Evolutionary conservation across 2,329 filamentous ascomycete genomes (phyloP), one percentile per base, ranked within the genome.

Genomic region (Clonostachys sp.): DNA sequence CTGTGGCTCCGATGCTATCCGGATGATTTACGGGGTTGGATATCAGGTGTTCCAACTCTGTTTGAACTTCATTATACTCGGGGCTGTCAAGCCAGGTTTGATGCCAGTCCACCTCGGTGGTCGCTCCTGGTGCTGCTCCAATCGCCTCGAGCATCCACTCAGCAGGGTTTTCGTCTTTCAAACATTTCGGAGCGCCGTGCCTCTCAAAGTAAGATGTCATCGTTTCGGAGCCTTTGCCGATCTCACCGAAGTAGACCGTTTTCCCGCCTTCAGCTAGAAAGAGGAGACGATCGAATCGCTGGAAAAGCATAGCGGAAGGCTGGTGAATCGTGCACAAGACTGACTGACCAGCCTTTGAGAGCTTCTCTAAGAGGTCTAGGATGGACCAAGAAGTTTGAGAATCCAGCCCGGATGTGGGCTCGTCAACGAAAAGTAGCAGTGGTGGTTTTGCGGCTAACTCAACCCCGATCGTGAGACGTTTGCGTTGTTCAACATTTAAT

Each of bases 31-130:
- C 47, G 1, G 45, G 36, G 12, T 13, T 13, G 17, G 20, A 17
- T 30, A 9, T 30, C 33, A 84, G 68, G 34, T 70, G 66, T 44
- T 74, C 64, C 16, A 80, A 66, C 56, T 83, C 78, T 12, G 61
- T 59, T 20, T 50, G 34, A 6, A 46, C 38, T 13, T 35, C 36
- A 13, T 42, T 13, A 33, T 44, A 41, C 45, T 82, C 78, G 16
- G 68, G 58, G 49, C 72, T 77, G 10, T 70, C 65, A 17, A 69
- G 70, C 79, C 81, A 84, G 2, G 74, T 67, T 45, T 73, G 61
- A 54, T 71, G 71, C 80, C 80, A 84, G 58, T 83, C 75, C 57
- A 86, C 81, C 87, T 87, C 91, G 55, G 89, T 79, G 44, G 78
- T 30, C 9, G 24, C 67, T 16, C 80, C 74, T 66, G 66, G 47